Conservation (phyloP, 768 basidiomycete genomes). For the Candolleomyces aberdarensis region DNA sequence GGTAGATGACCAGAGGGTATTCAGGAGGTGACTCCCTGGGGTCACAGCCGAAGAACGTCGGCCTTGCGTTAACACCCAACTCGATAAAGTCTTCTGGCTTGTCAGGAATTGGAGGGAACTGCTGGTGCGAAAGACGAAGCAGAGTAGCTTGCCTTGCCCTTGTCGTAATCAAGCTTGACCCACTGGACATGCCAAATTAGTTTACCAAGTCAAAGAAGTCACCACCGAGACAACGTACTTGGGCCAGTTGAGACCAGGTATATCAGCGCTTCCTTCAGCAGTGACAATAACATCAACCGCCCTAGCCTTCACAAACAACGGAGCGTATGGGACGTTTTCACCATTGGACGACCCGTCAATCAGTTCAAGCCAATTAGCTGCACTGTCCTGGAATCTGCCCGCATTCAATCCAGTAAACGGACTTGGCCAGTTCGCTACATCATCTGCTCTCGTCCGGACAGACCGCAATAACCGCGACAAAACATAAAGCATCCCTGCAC, state of each 20-base stretch:
- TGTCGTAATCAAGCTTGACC: constrained; percentile 47
- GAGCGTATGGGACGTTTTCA: constrained; percentile 70
- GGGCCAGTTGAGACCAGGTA: constrained; percentile 54
- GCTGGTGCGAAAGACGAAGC: constrained; percentile 50
- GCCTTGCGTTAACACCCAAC: constrained; percentile 60
- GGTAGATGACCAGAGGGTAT: constrained; percentile 68
- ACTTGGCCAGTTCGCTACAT: constrained; percentile 71
- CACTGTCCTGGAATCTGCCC: constrained; percentile 51
- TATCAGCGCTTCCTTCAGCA: constrained; percentile 64
- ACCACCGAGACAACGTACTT: constrained; percentile 41
- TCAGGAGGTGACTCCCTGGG: constrained; percentile 48
- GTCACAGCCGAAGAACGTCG: constrained; percentile 82
- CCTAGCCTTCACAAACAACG: constrained; percentile 67
- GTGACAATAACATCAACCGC: constrained; percentile 74
- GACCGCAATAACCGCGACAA: constrained; percentile 43
- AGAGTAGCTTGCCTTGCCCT: constrained; percentile 40
- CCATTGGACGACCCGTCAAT: constrained; percentile 70
- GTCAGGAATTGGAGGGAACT: constrained; percentile 62
- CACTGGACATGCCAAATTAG: constrained; percentile 31
- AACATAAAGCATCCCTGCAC: constrained; percentile 43
- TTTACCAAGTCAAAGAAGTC: background rate
- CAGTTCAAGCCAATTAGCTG: constrained; percentile 52
- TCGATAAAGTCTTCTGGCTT: constrained; percentile 48
- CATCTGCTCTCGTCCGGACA: constrained; percentile 49
- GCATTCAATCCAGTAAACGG: constrained; percentile 51